A percentile compares a stretch with the other conserved stretches of the same genome.
These are phyloP conservation scores for Usnea hakonensis DNA, from an alignment of 495 filamentous ascomycete genomes.

Conservation along the genomic window DNA sequence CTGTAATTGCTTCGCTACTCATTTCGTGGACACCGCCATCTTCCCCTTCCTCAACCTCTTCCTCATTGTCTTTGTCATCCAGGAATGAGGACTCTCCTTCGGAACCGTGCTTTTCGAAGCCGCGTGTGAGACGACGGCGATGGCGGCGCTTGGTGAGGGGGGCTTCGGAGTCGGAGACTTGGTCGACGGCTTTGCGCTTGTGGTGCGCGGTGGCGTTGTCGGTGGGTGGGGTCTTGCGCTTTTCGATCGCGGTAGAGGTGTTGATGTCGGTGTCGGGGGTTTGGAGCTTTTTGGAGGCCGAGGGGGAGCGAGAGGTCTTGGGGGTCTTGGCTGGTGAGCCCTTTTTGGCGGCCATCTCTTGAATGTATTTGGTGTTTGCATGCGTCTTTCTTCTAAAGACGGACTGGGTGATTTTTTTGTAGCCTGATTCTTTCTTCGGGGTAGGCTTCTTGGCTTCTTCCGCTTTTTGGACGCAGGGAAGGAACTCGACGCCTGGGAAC, in stretches of 20 bases:
- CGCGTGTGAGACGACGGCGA: background rate
- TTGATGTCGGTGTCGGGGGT: background rate
- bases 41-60: too few species aligned
- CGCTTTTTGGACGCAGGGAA: slow-evolving; percentile 32
- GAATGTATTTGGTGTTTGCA: background rate
- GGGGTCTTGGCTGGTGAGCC: background rate
- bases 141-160: background rate
- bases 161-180: background rate
- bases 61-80: background rate
- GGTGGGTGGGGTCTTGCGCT: background rate
- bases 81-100: background rate
- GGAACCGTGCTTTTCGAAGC: background rate
- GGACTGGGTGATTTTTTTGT: background rate
- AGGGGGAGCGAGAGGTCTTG: background rate
- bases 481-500: slow-evolving; percentile 62
- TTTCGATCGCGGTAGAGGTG: background rate
- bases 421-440: background rate
- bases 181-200: background rate
- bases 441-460: background rate
- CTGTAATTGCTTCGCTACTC: too few species aligned
- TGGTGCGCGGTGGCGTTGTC: background rate
- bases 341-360: background rate
- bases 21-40: background rate
- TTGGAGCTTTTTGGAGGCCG: background rate
- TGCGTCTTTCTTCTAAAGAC: background rate